Evolutionary conservation across 768 basidiomycete species (phyloP).

Genomic region (Crassisporium funariophilum): DNA sequence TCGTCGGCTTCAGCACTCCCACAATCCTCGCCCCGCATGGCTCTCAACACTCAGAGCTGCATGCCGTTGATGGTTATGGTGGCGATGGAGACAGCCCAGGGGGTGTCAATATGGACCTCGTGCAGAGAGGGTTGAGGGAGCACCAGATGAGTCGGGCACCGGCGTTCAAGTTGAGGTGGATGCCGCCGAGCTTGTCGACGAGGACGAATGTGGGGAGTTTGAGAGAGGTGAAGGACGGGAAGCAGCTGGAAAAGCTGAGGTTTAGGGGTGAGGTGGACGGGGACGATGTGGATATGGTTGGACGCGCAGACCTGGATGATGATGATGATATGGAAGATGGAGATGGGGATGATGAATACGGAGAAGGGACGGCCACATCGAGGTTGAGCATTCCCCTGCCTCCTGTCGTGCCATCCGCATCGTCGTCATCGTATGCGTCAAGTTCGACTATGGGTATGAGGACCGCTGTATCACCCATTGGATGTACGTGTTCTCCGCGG

Average conservation of each 20-base stretch:
- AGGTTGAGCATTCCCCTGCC: conserved; percentile 26
- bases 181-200: conserved; percentile 39
- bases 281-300: conserved; percentile 3
- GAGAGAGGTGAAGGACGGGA: conserved; percentile 11
- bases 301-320: no score
- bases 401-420: conserved; percentile 24
- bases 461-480: not conserved
- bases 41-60: not conserved
- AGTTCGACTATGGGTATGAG: conserved; percentile 1
- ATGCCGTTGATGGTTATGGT: not conserved
- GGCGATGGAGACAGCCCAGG: not conserved
- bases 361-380: not conserved
- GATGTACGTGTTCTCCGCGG: not conserved
- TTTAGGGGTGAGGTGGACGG: conserved; percentile 15
- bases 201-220: conserved; percentile 25
- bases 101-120: no score
- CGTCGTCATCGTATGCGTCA: conserved; percentile 4
- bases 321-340: conserved; percentile 7
- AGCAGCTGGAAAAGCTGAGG: conserved; percentile 19
- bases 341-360: not conserved
- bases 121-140: not conserved
- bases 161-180: conserved; percentile 40
- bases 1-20: conserved; percentile 43
- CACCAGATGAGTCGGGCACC: conserved; percentile 1
- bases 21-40: conserved; percentile 27